phyloP scores from a whole-genome alignment of 148 eudicot species.

The Dysphania ambrosioides region DNA sequence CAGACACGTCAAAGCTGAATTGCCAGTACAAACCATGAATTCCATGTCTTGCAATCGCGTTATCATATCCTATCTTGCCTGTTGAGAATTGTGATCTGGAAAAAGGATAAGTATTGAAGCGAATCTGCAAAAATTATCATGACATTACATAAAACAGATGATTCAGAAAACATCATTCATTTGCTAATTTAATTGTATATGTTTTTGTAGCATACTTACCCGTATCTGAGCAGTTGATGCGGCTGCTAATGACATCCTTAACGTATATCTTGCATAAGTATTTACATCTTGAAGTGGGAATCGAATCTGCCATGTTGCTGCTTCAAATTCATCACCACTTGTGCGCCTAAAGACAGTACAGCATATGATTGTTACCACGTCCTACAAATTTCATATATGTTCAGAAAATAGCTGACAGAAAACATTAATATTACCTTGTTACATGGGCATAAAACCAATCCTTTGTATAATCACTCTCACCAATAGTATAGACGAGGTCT shows the following conservation, averaged over 20 bases:
- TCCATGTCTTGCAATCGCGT: constrained; percentile 32
- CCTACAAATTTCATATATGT: background rate
- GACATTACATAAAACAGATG: background rate
- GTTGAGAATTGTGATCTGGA: constrained; percentile 18
- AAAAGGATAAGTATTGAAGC: constrained; percentile 5
- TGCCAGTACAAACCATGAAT: constrained; percentile 27
- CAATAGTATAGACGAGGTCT: constrained; percentile 53
- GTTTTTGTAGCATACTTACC: constrained; percentile 19
- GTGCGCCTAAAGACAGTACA: constrained; percentile 38
- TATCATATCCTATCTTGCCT: constrained; percentile 23
- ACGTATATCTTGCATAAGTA: constrained; percentile 33
- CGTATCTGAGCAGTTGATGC: constrained; percentile 37
- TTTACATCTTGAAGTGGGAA: constrained; percentile 32
- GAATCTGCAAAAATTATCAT: constrained; percentile 22
- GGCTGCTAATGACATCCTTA: constrained; percentile 51
- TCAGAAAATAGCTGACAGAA: background rate
- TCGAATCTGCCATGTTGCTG: constrained; percentile 54
- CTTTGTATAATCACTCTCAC: constrained; percentile 41
- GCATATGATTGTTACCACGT: background rate
- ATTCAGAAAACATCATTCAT: background rate
- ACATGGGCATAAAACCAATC: constrained; percentile 70
- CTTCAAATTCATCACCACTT: constrained; percentile 10
- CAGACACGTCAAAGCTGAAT: constrained; percentile 16
- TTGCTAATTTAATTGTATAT: background rate
- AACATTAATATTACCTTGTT: constrained; percentile 31